Conservation (phyloP, 495 filamentous ascomycete species). For the Choiromyces venosus region DNA sequence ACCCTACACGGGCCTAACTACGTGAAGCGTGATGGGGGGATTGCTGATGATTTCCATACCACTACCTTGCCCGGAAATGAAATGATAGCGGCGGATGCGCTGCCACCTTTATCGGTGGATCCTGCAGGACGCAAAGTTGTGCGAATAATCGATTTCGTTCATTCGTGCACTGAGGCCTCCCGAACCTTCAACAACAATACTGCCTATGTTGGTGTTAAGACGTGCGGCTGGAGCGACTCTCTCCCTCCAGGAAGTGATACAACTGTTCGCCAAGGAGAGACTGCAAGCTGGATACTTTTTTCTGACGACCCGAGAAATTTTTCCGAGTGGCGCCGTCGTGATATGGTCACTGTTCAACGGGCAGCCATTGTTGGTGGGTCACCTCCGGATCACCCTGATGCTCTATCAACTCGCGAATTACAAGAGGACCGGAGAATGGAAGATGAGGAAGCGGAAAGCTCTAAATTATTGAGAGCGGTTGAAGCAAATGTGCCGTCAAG, state of each 20-base stretch:
- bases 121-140: conserved; percentile 23
- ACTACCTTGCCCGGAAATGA: conserved; percentile 22
- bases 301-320: conserved; percentile 32
- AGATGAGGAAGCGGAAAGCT: conserved; percentile 11
- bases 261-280: conserved; percentile 26
- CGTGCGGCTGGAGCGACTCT: conserved; percentile 34
- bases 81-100: conserved; percentile 12
- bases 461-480: conserved; percentile 2
- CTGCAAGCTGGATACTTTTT: conserved; percentile 34
- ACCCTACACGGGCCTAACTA: conserved; percentile 26
- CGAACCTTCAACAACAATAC: conserved; percentile 22
- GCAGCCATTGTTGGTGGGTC: conserved; percentile 29
- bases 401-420: conserved; percentile 11
- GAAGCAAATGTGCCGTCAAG: conserved; percentile 19
- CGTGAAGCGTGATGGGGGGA: conserved; percentile 14
- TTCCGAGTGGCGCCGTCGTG: conserved; percentile 24
- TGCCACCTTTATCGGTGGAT: conserved; percentile 28
- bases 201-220: conserved; percentile 32
- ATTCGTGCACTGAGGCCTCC: conserved; percentile 37
- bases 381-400: conserved; percentile 15
- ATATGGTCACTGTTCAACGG: conserved; percentile 27
- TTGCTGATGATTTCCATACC: conserved; percentile 19
- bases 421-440: conserved; percentile 18
- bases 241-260: conserved; percentile 27
- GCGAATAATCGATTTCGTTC: conserved; percentile 37